Percentiles rank a stretch among this genome's conserved stretches.
These are phyloP conservation scores for Lodderomyces parapsilosis DNA, from an alignment of 1,139 yeast genomes.

Conservation along the genomic window DNA sequence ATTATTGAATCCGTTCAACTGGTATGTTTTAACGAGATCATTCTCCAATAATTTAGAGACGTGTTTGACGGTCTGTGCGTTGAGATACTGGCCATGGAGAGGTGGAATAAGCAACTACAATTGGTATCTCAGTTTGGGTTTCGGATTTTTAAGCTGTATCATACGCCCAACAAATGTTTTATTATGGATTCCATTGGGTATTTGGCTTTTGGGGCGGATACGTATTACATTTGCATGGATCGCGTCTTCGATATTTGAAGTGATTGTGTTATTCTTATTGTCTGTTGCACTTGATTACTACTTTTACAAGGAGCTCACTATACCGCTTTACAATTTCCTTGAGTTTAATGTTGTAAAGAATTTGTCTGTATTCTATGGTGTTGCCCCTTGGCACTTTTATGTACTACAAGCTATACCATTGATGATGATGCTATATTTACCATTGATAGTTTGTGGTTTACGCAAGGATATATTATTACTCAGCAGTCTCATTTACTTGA, in stretches of 20 bases:
- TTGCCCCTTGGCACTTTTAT: constrained; percentile 84
- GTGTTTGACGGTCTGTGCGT: constrained; percentile 66
- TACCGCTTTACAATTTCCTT: constrained; percentile 70
- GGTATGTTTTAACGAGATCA: constrained; percentile 77
- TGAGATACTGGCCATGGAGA: constrained; percentile 74
- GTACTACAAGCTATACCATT: constrained; percentile 80
- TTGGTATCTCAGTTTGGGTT: constrained; percentile 23
- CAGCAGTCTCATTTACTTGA: constrained; percentile 72
- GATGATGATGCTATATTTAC: constrained; percentile 63
- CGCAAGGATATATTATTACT: constrained; percentile 58
- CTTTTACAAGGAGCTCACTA: constrained; percentile 57
- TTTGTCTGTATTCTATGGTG: constrained; percentile 81
- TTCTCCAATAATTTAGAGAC: constrained; percentile 86
- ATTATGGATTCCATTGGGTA: constrained; percentile 69
- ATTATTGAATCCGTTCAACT: constrained; percentile 74
- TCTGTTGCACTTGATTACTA: constrained; percentile 52
- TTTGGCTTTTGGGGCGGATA: constrained; percentile 11
- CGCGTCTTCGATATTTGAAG: constrained; percentile 15
- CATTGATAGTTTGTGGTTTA: constrained; percentile 40
- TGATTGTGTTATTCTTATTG: constrained; percentile 24
- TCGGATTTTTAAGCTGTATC: constrained; percentile 60
- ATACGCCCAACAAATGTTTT: constrained; percentile 83
- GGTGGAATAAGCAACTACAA: constrained; percentile 17
- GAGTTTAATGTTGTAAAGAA: constrained; percentile 74
- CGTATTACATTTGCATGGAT: constrained; percentile 13